Evolutionary conservation across 106 monocot species (phyloP).

Genomic region (Vanilla planifolia): DNA sequence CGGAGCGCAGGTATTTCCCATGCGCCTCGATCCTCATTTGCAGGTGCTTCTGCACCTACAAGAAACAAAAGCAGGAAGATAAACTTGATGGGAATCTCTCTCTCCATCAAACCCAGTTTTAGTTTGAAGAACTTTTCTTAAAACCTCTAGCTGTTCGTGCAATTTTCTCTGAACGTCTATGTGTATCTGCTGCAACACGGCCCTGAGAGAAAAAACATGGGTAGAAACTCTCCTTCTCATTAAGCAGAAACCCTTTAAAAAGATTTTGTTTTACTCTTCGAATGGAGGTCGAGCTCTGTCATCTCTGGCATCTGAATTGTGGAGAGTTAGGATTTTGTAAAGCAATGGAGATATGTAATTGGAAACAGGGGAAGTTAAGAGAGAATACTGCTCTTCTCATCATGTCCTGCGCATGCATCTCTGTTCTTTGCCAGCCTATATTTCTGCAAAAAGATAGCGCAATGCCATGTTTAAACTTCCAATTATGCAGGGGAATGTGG

Average conservation of each 20-base stretch:
- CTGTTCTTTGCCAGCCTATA: slow-evolving; percentile 54
- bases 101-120: background rate
- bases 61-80: background rate
- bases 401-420: slow-evolving; percentile 2
- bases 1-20: slow-evolving; percentile 65
- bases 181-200: slow-evolving; percentile 48
- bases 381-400: slow-evolving; percentile 11
- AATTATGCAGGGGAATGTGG: background rate
- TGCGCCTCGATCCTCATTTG: slow-evolving; percentile 82
- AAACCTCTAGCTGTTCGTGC: slow-evolving; percentile 61
- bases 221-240: background rate
- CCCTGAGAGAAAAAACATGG: slow-evolving; percentile 17
- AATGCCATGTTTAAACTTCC: background rate
- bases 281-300: slow-evolving; percentile 7
- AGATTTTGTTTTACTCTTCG: slow-evolving; percentile 26
- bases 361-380: background rate
- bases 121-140: background rate
- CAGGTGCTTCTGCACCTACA: slow-evolving; percentile 72
- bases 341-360: too few relatives aligned
- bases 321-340: background rate
- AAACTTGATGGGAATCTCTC: background rate
- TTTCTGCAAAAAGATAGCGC: slow-evolving; percentile 38
- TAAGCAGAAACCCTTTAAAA: background rate
- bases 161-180: slow-evolving; percentile 57
- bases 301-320: background rate